phyloP scores from a whole-genome alignment of 1,284 basidiomycete genomes.

The Austroboletus niveus region DNA sequence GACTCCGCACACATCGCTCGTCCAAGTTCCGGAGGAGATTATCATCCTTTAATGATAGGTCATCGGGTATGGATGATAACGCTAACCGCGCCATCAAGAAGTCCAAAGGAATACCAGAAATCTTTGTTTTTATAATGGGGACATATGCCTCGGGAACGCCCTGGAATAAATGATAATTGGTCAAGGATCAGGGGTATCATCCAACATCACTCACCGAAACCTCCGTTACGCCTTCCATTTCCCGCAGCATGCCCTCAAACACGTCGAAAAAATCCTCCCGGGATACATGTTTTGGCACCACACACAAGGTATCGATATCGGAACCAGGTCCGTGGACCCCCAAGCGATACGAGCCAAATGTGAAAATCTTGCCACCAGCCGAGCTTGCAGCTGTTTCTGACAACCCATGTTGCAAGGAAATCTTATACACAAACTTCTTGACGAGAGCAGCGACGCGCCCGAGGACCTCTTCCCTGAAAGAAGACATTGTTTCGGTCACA shows the following conservation, averaged over 20 bases:
- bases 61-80: conserved; percentile 85
- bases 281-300: conserved; percentile 94
- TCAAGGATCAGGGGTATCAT: neutral
- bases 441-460: conserved; percentile 89
- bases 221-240: conserved; percentile 84
- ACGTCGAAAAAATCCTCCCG: conserved; percentile 95
- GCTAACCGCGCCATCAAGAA: conserved; percentile 89
- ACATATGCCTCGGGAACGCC: conserved; percentile 96
- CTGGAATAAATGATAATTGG: conserved; percentile 40
- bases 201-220: conserved; percentile 69
- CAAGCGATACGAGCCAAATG: conserved; percentile 94
- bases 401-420: conserved; percentile 77
- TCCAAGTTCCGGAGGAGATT: conserved; percentile 91
- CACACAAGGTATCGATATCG: conserved; percentile 99
- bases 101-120: conserved; percentile 92
- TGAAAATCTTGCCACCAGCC: conserved; percentile 98
- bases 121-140: conserved; percentile 90
- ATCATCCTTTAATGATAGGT: conserved; percentile 87
- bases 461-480: conserved; percentile 84
- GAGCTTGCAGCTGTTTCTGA: conserved; percentile 84
- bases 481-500: conserved; percentile 10
- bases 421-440: conserved; percentile 90
- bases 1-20: conserved; percentile 91
- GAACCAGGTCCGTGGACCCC: conserved; percentile 96
- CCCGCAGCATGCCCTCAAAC: conserved; percentile 88